These are phyloP conservation scores for Diplodia mutila DNA, from an alignment of 2,329 filamentous ascomycete species.

Conservation along the genomic window DNA sequence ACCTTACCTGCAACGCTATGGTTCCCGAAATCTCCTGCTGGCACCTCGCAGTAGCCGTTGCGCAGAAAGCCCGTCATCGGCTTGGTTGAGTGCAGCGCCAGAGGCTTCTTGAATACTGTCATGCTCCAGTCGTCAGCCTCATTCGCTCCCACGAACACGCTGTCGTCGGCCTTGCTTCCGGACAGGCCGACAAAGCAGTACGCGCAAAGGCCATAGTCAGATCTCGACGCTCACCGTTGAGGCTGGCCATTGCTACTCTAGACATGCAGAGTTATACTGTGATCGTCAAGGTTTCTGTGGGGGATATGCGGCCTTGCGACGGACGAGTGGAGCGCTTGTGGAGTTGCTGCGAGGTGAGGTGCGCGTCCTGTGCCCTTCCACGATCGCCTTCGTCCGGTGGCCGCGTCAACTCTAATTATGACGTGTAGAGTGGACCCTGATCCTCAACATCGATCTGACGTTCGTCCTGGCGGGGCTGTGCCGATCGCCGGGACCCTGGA, in stretches of 20 bases:
- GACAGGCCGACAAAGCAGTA: not conserved
- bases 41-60: conserved; percentile 64
- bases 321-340: not conserved
- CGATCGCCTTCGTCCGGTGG: not conserved
- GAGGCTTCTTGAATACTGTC: conserved; percentile 61
- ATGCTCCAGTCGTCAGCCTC: not conserved
- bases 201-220: not conserved
- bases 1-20: conserved; percentile 58
- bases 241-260: conserved; percentile 18
- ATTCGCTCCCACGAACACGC: no score
- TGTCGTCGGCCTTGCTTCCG: not conserved
- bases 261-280: not conserved
- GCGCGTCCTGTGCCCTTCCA: not conserved
- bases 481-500: conserved; percentile 1
- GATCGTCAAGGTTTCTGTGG: not conserved
- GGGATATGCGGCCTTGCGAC: conserved; percentile 13
- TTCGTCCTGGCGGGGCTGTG: conserved; percentile 6
- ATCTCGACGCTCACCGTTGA: conserved; percentile 19
- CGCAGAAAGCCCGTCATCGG: conserved; percentile 65
- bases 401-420: conserved; percentile 1
- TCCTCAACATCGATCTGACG: conserved; percentile 8
- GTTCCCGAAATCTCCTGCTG: conserved; percentile 60
- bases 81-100: conserved; percentile 59
- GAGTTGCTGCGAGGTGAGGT: not conserved
- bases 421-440: conserved; percentile 25